Conservation (phyloP, 225 moss, liverwort and hornwort species). For the Polytrichum formosum region DNA sequence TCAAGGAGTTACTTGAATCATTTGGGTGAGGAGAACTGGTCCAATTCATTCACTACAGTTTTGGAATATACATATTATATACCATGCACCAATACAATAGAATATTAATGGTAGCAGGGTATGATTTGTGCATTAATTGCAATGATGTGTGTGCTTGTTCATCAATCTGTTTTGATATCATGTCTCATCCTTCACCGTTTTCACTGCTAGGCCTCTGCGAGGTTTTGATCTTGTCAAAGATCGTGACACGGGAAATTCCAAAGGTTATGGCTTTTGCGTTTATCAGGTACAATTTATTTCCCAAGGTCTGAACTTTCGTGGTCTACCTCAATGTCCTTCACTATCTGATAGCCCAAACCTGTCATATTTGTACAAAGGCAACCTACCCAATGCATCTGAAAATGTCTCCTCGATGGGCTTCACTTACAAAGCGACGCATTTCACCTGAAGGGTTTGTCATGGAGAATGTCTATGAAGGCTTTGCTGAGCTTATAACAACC, state of each 20-base stretch:
- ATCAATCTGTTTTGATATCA: neutral
- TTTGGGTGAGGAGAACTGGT: slow-evolving; percentile 61
- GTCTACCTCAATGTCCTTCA: neutral
- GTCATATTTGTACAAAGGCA: no score
- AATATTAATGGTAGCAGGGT: neutral
- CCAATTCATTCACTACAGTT: no score
- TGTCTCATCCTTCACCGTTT: neutral
- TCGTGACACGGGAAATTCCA: slow-evolving; percentile 96
- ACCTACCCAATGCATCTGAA: no score
- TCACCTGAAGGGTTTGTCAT: neutral
- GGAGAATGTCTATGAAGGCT: neutral
- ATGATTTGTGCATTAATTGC: neutral
- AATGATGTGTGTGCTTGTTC: neutral
- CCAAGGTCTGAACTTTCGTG: neutral
- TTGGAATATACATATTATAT: no score
- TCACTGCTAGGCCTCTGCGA: slow-evolving; percentile 62
- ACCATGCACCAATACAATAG: neutral
- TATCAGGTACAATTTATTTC: slow-evolving; percentile 62
- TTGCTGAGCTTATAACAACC: neutral
- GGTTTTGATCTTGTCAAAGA: slow-evolving; percentile 98
- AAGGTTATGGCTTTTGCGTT: slow-evolving; percentile 97
- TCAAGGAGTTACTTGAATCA: slow-evolving; percentile 91
- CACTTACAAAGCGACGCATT: neutral
- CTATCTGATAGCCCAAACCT: no score
- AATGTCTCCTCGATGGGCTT: no score